phyloP scores from a whole-genome alignment of 2,329 filamentous ascomycete species.

The Neodidymelliopsis sp. region DNA sequence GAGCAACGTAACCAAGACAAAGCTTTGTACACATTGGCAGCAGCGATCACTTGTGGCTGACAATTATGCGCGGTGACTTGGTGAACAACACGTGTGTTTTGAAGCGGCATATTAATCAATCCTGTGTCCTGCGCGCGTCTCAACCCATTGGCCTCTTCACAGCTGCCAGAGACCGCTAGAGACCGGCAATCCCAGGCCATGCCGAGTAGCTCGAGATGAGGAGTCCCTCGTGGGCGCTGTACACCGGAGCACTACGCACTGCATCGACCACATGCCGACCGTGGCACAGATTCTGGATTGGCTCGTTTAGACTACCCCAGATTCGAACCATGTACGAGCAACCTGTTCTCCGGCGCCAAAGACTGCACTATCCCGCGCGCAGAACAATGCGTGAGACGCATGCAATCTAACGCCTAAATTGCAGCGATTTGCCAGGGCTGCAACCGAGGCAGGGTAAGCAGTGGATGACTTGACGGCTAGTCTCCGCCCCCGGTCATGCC shows the following conservation, averaged over 20 bases:
- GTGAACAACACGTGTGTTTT: background rate
- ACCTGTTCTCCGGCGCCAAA: constrained; percentile 31
- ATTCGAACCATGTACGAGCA: constrained; percentile 37
- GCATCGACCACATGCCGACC: constrained; percentile 18
- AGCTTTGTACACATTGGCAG: constrained; percentile 17
- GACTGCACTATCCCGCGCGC: constrained; percentile 18
- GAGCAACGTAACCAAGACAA: constrained; percentile 17
- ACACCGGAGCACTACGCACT: constrained; percentile 12
- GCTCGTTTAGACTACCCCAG: constrained; percentile 43
- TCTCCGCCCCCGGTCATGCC: constrained; percentile 21
- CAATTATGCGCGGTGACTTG: constrained; percentile 9
- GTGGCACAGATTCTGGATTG: constrained; percentile 27
- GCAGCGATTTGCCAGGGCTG: constrained; percentile 18
- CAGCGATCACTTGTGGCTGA: constrained; percentile 11
- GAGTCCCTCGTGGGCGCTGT: constrained; percentile 23
- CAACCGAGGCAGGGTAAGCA: constrained; percentile 28
- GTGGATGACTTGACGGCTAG: constrained; percentile 13
- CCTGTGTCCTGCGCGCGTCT: constrained; percentile 4
- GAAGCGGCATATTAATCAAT: constrained; percentile 12
- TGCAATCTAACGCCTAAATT: constrained; percentile 38
- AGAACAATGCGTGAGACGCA: constrained; percentile 27
- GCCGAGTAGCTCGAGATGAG: constrained; percentile 22
- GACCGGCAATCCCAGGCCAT: constrained; percentile 16
- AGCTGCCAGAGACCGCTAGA: constrained; percentile 7
- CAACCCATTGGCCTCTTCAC: constrained; percentile 3